A percentile compares a stretch with the other conserved stretches of the same genome.
Conservation (phyloP, 2,329 filamentous ascomycete species). For the Bipolaris zeicola region DNA sequence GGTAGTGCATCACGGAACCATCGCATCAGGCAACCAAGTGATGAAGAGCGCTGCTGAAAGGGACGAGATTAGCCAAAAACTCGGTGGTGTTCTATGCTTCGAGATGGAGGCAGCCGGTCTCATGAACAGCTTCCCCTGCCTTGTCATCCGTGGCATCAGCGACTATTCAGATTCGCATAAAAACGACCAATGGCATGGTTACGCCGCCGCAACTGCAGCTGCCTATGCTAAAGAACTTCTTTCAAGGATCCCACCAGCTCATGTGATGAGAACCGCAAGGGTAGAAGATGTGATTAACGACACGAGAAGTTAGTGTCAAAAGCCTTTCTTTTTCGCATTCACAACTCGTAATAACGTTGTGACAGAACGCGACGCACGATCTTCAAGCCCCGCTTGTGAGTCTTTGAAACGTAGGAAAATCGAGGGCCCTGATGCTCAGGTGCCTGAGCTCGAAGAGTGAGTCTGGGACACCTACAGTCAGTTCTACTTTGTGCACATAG, state of each 20-base stretch:
- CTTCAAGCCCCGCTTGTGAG: background rate
- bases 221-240: slow-evolving; percentile 14
- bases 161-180: slow-evolving; percentile 26
- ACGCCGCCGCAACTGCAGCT: slow-evolving; percentile 28
- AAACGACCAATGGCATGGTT: slow-evolving; percentile 18
- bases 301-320: background rate
- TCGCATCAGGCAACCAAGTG: slow-evolving; percentile 52
- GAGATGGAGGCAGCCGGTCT: slow-evolving; percentile 13
- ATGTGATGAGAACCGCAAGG: background rate
- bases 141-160: slow-evolving; percentile 32
- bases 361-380: background rate
- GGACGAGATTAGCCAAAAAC: slow-evolving; percentile 39
- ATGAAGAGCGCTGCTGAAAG: slow-evolving; percentile 49
- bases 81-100: slow-evolving; percentile 25
- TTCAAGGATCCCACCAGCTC: background rate
- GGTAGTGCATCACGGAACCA: slow-evolving; percentile 46
- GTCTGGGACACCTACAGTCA: too few species aligned
- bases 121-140: slow-evolving; percentile 9
- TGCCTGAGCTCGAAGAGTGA: background rate
- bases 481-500: too few species aligned
- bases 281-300: background rate
- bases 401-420: background rate
- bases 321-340: background rate
- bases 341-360: background rate
- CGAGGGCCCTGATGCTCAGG: too few species aligned